Base-by-base conservation (phyloP, 768 basidiomycete genomes). In the Suillus clintonianus region DNA sequence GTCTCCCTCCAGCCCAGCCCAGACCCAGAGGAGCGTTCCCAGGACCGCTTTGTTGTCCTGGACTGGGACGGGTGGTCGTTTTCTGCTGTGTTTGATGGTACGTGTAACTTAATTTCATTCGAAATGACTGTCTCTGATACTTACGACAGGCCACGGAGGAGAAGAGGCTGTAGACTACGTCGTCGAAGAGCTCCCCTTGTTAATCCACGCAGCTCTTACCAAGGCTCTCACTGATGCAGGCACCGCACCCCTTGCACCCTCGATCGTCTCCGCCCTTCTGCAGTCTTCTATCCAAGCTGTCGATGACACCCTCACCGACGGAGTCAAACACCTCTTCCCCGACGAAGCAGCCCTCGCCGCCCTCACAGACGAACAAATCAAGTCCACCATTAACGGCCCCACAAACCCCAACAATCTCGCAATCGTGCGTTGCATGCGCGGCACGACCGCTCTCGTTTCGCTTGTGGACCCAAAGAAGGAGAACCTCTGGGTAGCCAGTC, bases 401-500 rank as follows among this genome's bases (percentile, higher is more conserved):
- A 32, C 41, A 2, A 65, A 68, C 22, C 61, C 61, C 13, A 80
- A 81, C 56, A 71, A 77, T 19, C 67, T 69, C 5, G 76, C 75
- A 32, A 73, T 85, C 7, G 65, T 77, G 30, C 79, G 80, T 43
- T 83, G 83, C 71, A 83, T 85, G 80, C 75, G 81, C 19, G 86
- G 86, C 7, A 78, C 81, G 3, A 86, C 86, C 1, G 83, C 77
- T 4, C 76, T 86, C 11, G 69, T 86, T 39, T 75, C 85, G 5
- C 71, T 87, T 32, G 67, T 82, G 11, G 81, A 85, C 62, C 81
- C 84, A 5, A 47, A 62, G 15, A 71, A 67, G 14, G 72, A 75
- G 27, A 81, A 85, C 62, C 64, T 86, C 1, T 86, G 85, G 84
- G 82, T 86, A 14, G 85, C 82, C 4, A 85, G 83, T 69, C 72